Conservation (phyloP, 2,329 filamentous ascomycete genomes). For the Neonectria neomacrospora region DNA sequence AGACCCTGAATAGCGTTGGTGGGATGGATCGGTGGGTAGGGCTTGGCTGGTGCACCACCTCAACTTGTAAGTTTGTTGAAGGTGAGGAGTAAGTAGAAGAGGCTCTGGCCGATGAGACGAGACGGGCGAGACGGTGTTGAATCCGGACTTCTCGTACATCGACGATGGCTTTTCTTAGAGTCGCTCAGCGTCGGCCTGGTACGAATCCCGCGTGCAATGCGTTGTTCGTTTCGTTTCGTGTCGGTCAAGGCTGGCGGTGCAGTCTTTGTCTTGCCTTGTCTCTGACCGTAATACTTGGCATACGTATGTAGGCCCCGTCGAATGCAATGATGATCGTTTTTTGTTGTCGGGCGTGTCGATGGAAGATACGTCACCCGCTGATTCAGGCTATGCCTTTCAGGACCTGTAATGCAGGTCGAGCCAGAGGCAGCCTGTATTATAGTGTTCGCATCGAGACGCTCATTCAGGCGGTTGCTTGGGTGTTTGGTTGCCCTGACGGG, state of each 20-base stretch:
- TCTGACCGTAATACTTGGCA: slow-evolving; percentile 33
- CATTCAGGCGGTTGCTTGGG: slow-evolving; percentile 36
- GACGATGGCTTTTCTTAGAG: background rate
- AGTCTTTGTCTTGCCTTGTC: background rate
- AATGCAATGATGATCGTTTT: slow-evolving; percentile 19
- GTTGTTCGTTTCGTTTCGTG: slow-evolving; percentile 18
- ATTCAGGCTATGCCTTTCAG: slow-evolving; percentile 36
- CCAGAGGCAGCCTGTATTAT: slow-evolving; percentile 38
- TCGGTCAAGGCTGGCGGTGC: slow-evolving; percentile 14
- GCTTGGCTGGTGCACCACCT: slow-evolving; percentile 10
- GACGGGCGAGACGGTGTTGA: background rate
- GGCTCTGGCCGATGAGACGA: background rate
- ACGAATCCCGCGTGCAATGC: background rate
- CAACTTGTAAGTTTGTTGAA: slow-evolving; percentile 21
- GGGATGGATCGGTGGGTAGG: slow-evolving; percentile 14
- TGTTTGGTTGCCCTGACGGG: slow-evolving; percentile 40
- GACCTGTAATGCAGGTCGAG: slow-evolving; percentile 34
- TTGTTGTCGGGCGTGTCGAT: slow-evolving; percentile 34
- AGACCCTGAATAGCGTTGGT: slow-evolving; percentile 19
- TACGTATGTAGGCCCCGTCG: slow-evolving; percentile 14
- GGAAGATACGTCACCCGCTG: slow-evolving; percentile 40
- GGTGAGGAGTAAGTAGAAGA: slow-evolving; percentile 1
- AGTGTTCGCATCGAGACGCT: slow-evolving; percentile 31
- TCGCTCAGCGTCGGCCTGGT: background rate
- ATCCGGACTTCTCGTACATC: background rate